These are phyloP conservation scores for Phialophora expanda DNA, from an alignment of 2,329 filamentous ascomycete genomes.

Conservation along the genomic window DNA sequence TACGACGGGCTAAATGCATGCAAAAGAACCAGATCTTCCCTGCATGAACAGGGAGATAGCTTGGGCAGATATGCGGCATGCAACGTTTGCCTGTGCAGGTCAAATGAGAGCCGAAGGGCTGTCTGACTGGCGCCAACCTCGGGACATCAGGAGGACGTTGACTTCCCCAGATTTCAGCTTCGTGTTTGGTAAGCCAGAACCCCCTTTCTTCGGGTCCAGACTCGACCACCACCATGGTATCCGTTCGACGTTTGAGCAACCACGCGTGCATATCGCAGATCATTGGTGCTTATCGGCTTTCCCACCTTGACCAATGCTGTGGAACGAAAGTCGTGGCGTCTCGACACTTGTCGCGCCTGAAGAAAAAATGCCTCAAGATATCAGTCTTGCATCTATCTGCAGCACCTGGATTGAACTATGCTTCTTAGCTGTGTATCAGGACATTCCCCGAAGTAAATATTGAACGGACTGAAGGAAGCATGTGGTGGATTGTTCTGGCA, in stretches of 20 bases:
- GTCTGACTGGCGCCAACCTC: not conserved
- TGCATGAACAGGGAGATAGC: conserved; percentile 7
- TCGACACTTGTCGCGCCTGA: not conserved
- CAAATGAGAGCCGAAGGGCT: not conserved
- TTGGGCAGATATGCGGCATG: conserved; percentile 2
- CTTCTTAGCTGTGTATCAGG: conserved; percentile 2
- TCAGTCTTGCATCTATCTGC: conserved; percentile 1
- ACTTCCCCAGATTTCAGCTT: not conserved
- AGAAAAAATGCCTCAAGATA: conserved; percentile 3
- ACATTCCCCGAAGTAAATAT: not conserved
- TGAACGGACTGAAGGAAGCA: conserved; percentile 1
- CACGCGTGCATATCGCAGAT: not conserved
- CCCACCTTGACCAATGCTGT: not conserved
- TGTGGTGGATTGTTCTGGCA: conserved; percentile 4
- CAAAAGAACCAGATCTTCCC: conserved; percentile 4
- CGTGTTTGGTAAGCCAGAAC: not conserved
- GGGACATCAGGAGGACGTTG: not conserved
- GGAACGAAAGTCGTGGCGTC: conserved; percentile 1
- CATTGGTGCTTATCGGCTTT: not conserved
- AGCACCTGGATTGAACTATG: not conserved
- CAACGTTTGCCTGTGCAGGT: not conserved
- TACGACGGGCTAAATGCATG: not conserved
- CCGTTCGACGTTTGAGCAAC: not conserved
- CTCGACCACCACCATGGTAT: not conserved
- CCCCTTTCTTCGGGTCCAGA: not conserved